Base-by-base conservation (phyloP, 2,329 filamentous ascomycete genomes). In the Colletotrichum chrysophilum region DNA sequence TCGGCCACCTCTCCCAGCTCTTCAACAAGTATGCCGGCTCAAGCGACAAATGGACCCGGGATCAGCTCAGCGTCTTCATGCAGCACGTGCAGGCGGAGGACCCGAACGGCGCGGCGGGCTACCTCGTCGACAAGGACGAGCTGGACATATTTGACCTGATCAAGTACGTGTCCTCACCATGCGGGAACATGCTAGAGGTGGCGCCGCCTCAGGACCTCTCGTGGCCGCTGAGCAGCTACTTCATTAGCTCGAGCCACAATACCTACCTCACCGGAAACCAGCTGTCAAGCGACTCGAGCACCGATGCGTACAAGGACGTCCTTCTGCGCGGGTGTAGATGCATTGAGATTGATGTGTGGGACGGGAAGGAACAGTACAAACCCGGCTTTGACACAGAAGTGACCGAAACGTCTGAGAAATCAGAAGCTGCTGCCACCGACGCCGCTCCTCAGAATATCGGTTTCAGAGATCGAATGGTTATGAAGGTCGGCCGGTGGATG, bases 291-390 rank as follows among this genome's bases (percentile, higher is more conserved):
- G 92, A 94, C 76, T 97, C 95, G 67, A 97, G 96, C 82, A 95
- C 95, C 1, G 94, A 96, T 78, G 94, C 95, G 3, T 98, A 98
- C 87, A 95, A 95, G 78, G 93, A 93, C 66, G 95, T 96, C 12
- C 87, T 98, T 70, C 91, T 96, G 78, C 92, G 95, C 68, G 96
- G 95, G 4, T 98, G 96, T 80, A 93, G 96, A 24, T 98, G 96
- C 84, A 93, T 98, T 75, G 96, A 98, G 86, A 95, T 98, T 75
- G 96, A 98, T 81, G 97, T 97, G 80, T 98, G 96, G 96, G 95
- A 98, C 82, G 96, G 96, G 48, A 92, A 94, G 72, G 93, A 96
- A 80, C 95, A 80, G 81, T 94, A 84, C 90, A 94, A 86, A 82
- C 92, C 84, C 88, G 94, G 85, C 62, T 85, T 91, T n/a, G 93